phyloP scores from a whole-genome alignment of 106 monocot genomes.

The Phalaenopsis aphrodite region DNA sequence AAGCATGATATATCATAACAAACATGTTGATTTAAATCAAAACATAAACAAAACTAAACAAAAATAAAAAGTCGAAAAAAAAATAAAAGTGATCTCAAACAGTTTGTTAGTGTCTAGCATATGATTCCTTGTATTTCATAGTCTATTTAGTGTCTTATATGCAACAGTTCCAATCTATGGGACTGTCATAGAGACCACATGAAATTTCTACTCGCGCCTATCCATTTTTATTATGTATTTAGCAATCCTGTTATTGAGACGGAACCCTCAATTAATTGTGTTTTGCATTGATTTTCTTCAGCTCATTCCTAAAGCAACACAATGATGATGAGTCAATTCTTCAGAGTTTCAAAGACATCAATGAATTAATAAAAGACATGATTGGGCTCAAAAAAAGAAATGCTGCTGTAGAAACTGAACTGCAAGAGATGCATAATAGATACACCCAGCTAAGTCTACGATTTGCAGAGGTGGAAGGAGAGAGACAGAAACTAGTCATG shows the following conservation, averaged over 20 bases:
- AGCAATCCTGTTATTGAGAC: neutral
- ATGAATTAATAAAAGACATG: conserved; percentile 86
- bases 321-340: conserved; percentile 60
- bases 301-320: conserved; percentile 79
- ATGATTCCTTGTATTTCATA: neutral
- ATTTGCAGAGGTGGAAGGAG: conserved; percentile 96
- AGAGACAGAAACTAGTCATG: conserved; percentile 89
- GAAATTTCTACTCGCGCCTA: neutral
- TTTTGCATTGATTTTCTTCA: conserved; percentile 15
- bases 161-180: too few relatives aligned
- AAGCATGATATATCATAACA: too few relatives aligned
- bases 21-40: too few relatives aligned
- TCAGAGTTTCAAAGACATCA: conserved; percentile 83
- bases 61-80: too few relatives aligned
- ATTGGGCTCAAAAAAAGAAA: conserved; percentile 61
- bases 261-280: neutral
- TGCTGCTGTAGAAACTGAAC: conserved; percentile 55
- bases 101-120: neutral
- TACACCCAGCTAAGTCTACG: conserved; percentile 90
- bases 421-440: conserved; percentile 85
- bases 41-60: too few relatives aligned
- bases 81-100: too few relatives aligned
- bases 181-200: neutral
- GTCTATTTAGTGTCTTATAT: neutral
- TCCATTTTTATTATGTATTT: neutral